Evolutionary conservation across 148 eudicot genomes (phyloP).

Genomic region (Cornus kousa): DNA sequence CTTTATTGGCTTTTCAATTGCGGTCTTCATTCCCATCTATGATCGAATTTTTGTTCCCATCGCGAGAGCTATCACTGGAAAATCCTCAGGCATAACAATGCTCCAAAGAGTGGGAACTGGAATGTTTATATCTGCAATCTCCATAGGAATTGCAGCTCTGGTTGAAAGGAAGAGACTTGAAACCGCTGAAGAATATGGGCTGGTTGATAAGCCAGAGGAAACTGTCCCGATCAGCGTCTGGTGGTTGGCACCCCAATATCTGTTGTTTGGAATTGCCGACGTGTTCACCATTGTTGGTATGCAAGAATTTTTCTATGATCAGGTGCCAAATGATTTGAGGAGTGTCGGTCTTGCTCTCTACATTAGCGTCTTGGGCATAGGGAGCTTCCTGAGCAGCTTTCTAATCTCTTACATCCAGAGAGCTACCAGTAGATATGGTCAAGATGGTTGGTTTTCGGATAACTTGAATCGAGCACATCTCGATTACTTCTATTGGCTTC

Average conservation of each 20-base stretch:
- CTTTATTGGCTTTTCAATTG: constrained; percentile 37
- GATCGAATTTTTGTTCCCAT: constrained; percentile 60
- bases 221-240: constrained; percentile 63
- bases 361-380: constrained; percentile 57
- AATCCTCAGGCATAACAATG: constrained; percentile 61
- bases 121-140: constrained; percentile 34
- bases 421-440: constrained; percentile 32
- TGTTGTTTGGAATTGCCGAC: constrained; percentile 48
- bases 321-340: constrained; percentile 56
- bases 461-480: constrained; percentile 67
- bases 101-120: constrained; percentile 67
- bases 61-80: constrained; percentile 42
- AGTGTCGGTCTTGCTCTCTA: constrained; percentile 59
- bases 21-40: constrained; percentile 56
- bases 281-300: constrained; percentile 65
- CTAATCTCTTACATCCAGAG: constrained; percentile 51
- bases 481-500: constrained; percentile 61
- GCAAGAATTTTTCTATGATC: constrained; percentile 75
- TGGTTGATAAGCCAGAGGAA: constrained; percentile 40
- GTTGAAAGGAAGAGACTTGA: constrained; percentile 54
- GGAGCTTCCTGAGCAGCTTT: constrained; percentile 68
- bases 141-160: constrained; percentile 61
- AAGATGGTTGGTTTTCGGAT: constrained; percentile 53
- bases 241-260: constrained; percentile 73
- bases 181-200: constrained; percentile 39